Evolutionary conservation across 805 yeast species (phyloP).

Genomic region (Wickerhamiella alocasiicola): DNA sequence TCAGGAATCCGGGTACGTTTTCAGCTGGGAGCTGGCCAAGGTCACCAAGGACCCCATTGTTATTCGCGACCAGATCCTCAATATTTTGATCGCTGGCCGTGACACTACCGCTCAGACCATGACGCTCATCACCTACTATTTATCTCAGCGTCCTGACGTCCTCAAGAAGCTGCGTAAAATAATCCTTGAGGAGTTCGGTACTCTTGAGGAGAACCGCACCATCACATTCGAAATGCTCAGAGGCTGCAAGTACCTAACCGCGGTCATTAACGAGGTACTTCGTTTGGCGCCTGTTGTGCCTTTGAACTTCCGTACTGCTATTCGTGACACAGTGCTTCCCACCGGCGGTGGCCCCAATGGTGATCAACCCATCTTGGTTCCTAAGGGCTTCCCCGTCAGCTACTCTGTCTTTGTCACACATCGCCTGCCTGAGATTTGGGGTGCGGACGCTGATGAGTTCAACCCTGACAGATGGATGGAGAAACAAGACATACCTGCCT

Average conservation of each 20-base stretch:
- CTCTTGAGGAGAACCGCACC: constrained; percentile 20
- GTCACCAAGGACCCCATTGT: constrained; percentile 33
- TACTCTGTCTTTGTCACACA: constrained; percentile 32
- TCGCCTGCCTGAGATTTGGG: constrained; percentile 28
- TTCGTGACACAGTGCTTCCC: constrained; percentile 34
- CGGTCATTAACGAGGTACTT: constrained; percentile 34
- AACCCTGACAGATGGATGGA: constrained; percentile 37
- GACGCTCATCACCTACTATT: constrained; percentile 31
- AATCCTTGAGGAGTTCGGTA: constrained; percentile 17
- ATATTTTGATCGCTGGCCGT: constrained; percentile 36
- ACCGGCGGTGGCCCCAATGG: constrained; percentile 35
- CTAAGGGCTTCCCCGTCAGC: constrained; percentile 29
- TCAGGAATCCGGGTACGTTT: constrained; percentile 27
- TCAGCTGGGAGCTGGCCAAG: constrained; percentile 34
- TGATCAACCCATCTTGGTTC: constrained; percentile 27
- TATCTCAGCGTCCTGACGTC: constrained; percentile 31
- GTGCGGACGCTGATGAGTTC: constrained; percentile 31
- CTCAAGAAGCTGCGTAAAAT: constrained; percentile 27
- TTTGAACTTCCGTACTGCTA: constrained; percentile 32
- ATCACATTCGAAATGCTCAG: constrained; percentile 34
- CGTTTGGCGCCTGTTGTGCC: constrained; percentile 38
- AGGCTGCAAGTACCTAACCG: constrained; percentile 33
- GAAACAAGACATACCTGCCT: constrained; percentile 26
- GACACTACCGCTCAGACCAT: constrained; percentile 38
- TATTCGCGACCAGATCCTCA: constrained; percentile 35